A percentile compares a stretch with the other conserved stretches of the same genome.
Conservation (phyloP, 2,329 filamentous ascomycete species). For the Cordyceps fumosorosea region DNA sequence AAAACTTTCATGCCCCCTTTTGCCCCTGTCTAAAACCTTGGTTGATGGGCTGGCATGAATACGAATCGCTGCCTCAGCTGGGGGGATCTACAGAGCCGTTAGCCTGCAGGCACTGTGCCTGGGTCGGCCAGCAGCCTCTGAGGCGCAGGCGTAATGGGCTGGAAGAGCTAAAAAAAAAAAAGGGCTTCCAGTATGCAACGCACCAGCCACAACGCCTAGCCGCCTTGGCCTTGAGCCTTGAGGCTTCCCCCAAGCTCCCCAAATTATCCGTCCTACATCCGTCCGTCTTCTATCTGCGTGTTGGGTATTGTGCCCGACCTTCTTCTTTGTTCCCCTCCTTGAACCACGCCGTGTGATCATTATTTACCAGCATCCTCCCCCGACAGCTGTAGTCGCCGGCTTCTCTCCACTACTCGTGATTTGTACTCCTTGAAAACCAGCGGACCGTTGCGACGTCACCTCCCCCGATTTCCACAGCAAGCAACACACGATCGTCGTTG, state of each 20-base stretch:
- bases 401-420: not conserved
- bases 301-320: not conserved
- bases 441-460: not conserved
- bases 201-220: constrained; percentile 4
- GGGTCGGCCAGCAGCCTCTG: not conserved
- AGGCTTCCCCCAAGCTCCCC: not conserved
- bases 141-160: not conserved
- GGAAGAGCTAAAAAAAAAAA: not conserved
- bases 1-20: not conserved
- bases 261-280: not conserved
- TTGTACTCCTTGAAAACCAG: not conserved
- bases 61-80: constrained; percentile 3
- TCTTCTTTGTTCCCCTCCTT: not conserved
- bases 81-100: constrained; percentile 8
- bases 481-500: constrained; percentile 5
- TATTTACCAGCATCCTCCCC: not conserved
- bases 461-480: not conserved
- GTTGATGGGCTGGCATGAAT: not conserved
- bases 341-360: not conserved
- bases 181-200: not conserved
- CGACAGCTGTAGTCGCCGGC: not conserved
- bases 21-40: not conserved
- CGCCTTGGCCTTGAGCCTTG: too few species aligned
- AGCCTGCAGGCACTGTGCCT: not conserved
- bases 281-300: not conserved